A percentile compares a stretch with the other conserved stretches of the same genome.
These are phyloP conservation scores for Suillus decipiens DNA, from an alignment of 768 basidiomycete species.

Conservation along the genomic window DNA sequence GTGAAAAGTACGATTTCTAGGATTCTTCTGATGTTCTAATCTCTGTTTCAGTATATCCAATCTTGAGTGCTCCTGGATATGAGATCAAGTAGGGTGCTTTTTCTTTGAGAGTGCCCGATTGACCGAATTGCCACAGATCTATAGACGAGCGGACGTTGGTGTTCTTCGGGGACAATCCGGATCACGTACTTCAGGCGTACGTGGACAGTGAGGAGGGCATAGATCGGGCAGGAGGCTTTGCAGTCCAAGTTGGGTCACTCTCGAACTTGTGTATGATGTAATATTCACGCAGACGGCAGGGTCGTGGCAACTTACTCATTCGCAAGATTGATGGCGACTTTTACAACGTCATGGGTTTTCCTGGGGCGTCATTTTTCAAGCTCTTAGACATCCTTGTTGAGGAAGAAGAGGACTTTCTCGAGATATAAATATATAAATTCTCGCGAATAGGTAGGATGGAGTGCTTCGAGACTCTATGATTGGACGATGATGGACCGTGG, in stretches of 20 bases:
- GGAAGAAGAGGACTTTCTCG: conserved; percentile 74
- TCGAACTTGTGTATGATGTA: neutral
- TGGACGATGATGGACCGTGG: neutral
- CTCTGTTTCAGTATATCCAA: conserved; percentile 59
- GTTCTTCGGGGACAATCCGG: conserved; percentile 67
- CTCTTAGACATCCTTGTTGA: conserved; percentile 69
- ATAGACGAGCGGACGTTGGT: conserved; percentile 84
- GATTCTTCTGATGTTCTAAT: neutral
- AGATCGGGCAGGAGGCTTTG: conserved; percentile 93
- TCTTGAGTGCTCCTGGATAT: conserved; percentile 77
- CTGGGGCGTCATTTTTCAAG: conserved; percentile 81
- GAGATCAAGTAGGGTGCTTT: conserved; percentile 52
- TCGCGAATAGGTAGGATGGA: neutral
- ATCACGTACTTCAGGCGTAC: conserved; percentile 69
- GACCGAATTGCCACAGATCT: conserved; percentile 45
- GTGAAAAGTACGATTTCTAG: conserved; percentile 22
- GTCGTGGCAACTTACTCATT: conserved; percentile 78
- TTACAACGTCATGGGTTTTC: conserved; percentile 91
- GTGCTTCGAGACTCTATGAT: neutral
- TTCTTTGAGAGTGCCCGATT: conserved; percentile 2
- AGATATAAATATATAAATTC: conserved; percentile 21
- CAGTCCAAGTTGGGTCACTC: conserved; percentile 70
- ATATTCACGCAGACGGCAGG: conserved; percentile 42
- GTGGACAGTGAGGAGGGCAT: conserved; percentile 83
- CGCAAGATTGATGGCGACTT: conserved; percentile 89